A percentile compares a stretch with the other conserved stretches of the same genome.
Evolutionary conservation across 306 rosid species (phyloP).

Genomic region (Bauhinia variegata): DNA sequence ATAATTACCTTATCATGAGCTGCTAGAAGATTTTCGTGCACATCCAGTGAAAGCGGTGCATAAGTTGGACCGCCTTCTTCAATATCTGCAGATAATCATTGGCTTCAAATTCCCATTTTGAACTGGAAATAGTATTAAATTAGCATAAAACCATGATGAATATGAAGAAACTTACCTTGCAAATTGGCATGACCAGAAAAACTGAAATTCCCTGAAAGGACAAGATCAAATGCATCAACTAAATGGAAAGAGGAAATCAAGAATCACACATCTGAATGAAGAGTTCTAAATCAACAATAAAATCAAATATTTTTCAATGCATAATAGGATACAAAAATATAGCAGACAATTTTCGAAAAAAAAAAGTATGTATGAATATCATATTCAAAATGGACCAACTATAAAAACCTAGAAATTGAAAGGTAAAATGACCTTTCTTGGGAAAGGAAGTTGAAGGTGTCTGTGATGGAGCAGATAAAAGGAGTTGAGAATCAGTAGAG

Average conservation of each 20-base stretch:
- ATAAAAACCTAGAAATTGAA: background rate
- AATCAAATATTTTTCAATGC: background rate
- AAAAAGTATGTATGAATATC: background rate
- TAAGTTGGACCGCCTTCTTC: slow-evolving; percentile 58
- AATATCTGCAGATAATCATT: slow-evolving; percentile 47
- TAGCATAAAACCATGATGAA: background rate
- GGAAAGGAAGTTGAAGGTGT: slow-evolving; percentile 17
- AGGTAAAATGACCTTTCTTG: slow-evolving; percentile 53
- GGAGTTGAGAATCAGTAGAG: slow-evolving; percentile 29
- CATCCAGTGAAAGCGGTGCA: slow-evolving; percentile 52
- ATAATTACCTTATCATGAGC: slow-evolving; percentile 51
- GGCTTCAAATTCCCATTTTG: slow-evolving; percentile 13
- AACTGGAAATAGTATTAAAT: slow-evolving; percentile 12
- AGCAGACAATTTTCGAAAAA: background rate
- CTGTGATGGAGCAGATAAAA: slow-evolving; percentile 26
- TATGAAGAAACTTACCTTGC: slow-evolving; percentile 46
- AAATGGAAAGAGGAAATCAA: slow-evolving; percentile 2
- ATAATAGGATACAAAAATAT: background rate
- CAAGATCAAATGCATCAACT: slow-evolving; percentile 29
- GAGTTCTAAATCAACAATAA: slow-evolving; percentile 13
- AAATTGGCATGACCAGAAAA: slow-evolving; percentile 50
- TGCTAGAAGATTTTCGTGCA: slow-evolving; percentile 60
- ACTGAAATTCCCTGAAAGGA: slow-evolving; percentile 47
- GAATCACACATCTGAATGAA: background rate
- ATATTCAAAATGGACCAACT: background rate